These are phyloP conservation scores for Guyanaporus albipodus DNA, from an alignment of 768 basidiomycete genomes.

Conservation along the genomic window DNA sequence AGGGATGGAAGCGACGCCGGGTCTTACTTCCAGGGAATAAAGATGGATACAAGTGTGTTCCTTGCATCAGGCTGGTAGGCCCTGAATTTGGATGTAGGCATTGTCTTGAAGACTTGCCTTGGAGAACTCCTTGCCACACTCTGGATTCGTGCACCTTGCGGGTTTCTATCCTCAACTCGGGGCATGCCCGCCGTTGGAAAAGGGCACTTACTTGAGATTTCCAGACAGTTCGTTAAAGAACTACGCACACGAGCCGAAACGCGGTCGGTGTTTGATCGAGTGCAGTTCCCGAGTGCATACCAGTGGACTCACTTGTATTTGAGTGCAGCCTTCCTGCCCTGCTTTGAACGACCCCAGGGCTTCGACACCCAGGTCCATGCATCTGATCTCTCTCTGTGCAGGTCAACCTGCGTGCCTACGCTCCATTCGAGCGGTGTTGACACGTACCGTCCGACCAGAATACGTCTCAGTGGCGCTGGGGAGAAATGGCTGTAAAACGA, in stretches of 20 bases:
- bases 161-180: conserved; percentile 11
- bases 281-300: background rate
- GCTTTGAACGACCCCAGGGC: conserved; percentile 40
- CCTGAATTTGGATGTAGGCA: conserved; percentile 39
- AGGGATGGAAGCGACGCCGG: conserved; percentile 17
- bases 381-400: conserved; percentile 39
- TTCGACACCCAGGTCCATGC: conserved; percentile 41
- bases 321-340: conserved; percentile 38
- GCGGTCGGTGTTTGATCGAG: conserved; percentile 1
- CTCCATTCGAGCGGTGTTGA: background rate
- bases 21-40: conserved; percentile 14
- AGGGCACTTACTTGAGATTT: conserved; percentile 34
- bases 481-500: conserved; percentile 12
- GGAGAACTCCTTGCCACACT: conserved; percentile 39
- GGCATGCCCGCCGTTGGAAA: conserved; percentile 2
- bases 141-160: conserved; percentile 36
- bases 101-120: conserved; percentile 39
- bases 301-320: conserved; percentile 37
- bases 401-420: conserved; percentile 8
- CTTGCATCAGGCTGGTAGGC: conserved; percentile 31
- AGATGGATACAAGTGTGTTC: background rate
- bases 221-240: conserved; percentile 38
- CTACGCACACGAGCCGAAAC: conserved; percentile 15
- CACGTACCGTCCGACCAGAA: conserved; percentile 32
- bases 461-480: conserved; percentile 32